These are phyloP conservation scores for Yarrowia sp. DNA, from an alignment of 805 yeast genomes.

Conservation along the genomic window DNA sequence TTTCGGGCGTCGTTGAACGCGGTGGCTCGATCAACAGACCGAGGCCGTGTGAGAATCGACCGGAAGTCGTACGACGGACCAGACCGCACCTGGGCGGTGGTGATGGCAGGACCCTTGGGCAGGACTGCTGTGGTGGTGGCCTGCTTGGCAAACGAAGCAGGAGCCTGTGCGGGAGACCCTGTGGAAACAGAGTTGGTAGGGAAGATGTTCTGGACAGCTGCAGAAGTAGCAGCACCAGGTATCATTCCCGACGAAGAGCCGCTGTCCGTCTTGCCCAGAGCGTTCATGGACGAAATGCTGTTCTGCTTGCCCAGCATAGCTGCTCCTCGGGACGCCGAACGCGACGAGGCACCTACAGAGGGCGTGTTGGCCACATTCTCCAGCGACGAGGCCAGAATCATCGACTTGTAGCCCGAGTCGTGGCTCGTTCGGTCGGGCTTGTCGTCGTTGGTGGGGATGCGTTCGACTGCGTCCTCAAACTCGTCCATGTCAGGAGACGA, in stretches of 20 bases:
- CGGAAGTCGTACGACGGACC: slow-evolving; percentile 34
- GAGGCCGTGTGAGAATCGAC: slow-evolving; percentile 34
- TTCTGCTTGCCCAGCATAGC: neutral
- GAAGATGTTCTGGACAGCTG: neutral
- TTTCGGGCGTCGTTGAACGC: slow-evolving; percentile 34
- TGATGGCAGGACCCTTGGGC: slow-evolving; percentile 20
- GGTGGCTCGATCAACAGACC: slow-evolving; percentile 33
- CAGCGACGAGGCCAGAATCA: slow-evolving; percentile 30
- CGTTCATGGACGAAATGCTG: slow-evolving; percentile 6
- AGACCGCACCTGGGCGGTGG: slow-evolving; percentile 20
- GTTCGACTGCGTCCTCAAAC: slow-evolving; percentile 12
- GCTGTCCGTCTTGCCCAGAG: neutral
- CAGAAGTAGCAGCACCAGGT: neutral
- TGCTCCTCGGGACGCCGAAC: neutral
- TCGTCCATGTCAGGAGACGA: slow-evolving; percentile 1
- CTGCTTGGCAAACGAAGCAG: neutral
- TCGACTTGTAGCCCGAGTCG: slow-evolving; percentile 19
- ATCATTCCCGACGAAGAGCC: neutral
- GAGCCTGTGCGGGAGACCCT: neutral
- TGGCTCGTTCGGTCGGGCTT: neutral
- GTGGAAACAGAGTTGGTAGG: slow-evolving; percentile 1
- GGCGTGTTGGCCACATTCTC: slow-evolving; percentile 8
- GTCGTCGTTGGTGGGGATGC: neutral
- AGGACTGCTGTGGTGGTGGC: slow-evolving; percentile 3
- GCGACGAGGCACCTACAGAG: neutral